Conservation (phyloP, 106 monocot genomes). For the Hemerocallis citrina region DNA sequence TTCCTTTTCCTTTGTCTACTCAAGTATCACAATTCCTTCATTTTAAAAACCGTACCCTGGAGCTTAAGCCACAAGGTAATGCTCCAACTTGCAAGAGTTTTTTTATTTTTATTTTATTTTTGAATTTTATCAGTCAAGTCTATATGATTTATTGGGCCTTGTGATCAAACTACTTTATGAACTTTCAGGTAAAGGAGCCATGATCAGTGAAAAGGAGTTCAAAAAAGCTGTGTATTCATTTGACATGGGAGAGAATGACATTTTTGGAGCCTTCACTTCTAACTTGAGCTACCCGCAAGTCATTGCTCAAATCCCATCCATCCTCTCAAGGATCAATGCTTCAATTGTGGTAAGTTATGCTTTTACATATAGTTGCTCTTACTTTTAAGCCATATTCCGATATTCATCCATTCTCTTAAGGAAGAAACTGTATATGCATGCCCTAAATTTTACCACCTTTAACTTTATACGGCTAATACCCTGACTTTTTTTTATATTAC, state of each 20-base stretch:
- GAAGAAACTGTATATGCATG: no score
- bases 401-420: no score
- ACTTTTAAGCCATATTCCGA: no score
- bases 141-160: not conserved
- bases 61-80: conserved; percentile 33
- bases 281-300: conserved; percentile 37
- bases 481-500: no score
- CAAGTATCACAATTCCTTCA: conserved; percentile 57
- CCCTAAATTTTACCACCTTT: no score
- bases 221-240: conserved; percentile 36
- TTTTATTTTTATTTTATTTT: not conserved
- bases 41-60: conserved; percentile 52
- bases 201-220: conserved; percentile 37
- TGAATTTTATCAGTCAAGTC: not conserved
- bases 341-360: conserved; percentile 21
- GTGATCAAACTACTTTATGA: not conserved
- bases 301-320: conserved; percentile 16
- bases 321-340: conserved; percentile 30
- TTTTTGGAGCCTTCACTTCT: conserved; percentile 25
- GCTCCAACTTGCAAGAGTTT: not conserved
- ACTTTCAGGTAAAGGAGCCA: conserved; percentile 24
- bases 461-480: no score
- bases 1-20: conserved; percentile 27
- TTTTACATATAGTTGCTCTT: not conserved
- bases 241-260: conserved; percentile 58